phyloP scores from a whole-genome alignment of 176 grass and related monocot species.

The Aegilops bicornis region DNA sequence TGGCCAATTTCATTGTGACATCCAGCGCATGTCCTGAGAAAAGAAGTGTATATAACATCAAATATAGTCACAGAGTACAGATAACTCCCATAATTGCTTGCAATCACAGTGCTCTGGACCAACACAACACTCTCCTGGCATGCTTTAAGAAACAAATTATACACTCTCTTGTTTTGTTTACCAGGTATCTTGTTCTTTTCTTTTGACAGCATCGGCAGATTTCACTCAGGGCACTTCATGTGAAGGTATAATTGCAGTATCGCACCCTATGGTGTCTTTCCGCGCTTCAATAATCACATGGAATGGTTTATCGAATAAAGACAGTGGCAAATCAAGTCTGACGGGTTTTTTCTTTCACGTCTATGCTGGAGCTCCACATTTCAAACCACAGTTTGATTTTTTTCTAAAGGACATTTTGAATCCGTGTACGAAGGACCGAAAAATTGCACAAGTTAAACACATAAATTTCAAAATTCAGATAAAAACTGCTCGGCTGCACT shows the following conservation, averaged over 20 bases:
- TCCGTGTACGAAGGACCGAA: background rate
- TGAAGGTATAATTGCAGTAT: background rate
- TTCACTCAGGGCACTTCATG: background rate
- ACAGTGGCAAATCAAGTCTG: background rate
- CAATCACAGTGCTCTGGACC: background rate
- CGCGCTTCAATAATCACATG: background rate
- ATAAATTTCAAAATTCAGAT: background rate
- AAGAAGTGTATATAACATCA: conserved; percentile 19
- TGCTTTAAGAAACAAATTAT: background rate
- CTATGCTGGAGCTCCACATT: background rate
- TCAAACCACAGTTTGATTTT: conserved; percentile 2
- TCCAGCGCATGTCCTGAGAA: conserved; percentile 72
- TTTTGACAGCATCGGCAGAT: conserved; percentile 3
- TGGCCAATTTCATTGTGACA: conserved; percentile 83
- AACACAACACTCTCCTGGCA: background rate
- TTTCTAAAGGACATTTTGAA: background rate
- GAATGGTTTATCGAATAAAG: conserved; percentile 1
- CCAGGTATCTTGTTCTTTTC: background rate
- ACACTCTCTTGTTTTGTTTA: background rate
- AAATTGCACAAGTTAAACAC: background rate
- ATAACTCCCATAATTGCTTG: background rate
- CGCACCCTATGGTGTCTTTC: background rate
- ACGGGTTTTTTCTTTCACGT: background rate
- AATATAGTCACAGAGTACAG: background rate
- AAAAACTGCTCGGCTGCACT: background rate